Evolutionary conservation across 495 filamentous ascomycete genomes (phyloP), one percentile per base, ranked within the genome.

Genomic region (Xylaria telfairii): DNA sequence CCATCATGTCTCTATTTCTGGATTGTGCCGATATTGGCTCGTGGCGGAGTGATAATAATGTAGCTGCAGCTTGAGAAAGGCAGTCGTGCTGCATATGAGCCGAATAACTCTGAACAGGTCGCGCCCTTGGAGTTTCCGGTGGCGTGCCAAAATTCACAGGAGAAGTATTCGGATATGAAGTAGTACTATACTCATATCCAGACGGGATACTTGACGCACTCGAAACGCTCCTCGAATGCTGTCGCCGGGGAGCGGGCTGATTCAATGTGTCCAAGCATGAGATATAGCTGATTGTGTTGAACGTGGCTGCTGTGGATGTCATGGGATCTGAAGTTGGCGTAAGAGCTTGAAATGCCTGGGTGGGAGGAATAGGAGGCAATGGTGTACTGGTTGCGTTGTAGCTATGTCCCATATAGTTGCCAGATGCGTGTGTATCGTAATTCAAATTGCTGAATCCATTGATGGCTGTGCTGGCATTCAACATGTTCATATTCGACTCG

Each of bases 171-270:
- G 53, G 51, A 44, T 53, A 71, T 3, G 41, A 24, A 19, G 49
- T 26, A 49, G 41, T 53, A 13, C 51, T 44, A 67, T 67, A 71
- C 1, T 65, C 69, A 26, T 61, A 65, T 9, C 34, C 69, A 30
- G 69, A 67, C 7, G 61, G 62, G 30, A 71, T 66, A 26, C 69
- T 71, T 44, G 69, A 71, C 4, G 47, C 54, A 39, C 69, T 71
- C n/a, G 69, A 71, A 42, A 67, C 64, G 13, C 69, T 71, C 56
- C 69, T 61, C 12, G 69, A 66, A 62, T 71, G 69, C 26, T 67
- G 62, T 44, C 69, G 62, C 34, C 69, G 30, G 32, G 44, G 32
- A 37, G 37, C 44, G 32, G 62, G 24, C 10, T 71, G 69, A 42
- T 42, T 57, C 26, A 60, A 51, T 6, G 53, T 37, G 10, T 71